phyloP scores from a whole-genome alignment of 2,329 filamentous ascomycete species.

The Cyclaneusma minus region DNA sequence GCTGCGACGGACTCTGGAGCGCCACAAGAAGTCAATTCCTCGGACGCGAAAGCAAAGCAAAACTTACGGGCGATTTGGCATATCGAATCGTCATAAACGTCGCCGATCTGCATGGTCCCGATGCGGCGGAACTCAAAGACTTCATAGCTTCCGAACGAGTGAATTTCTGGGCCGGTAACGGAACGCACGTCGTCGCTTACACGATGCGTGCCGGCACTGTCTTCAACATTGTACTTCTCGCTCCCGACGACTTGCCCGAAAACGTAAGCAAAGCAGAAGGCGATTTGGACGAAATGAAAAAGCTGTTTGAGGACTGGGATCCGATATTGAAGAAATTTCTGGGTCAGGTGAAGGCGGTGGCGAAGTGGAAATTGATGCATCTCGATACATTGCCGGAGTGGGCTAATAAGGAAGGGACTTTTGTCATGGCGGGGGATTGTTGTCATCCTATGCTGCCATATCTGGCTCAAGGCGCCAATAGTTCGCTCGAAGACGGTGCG shows the following conservation, averaged over 20 bases:
- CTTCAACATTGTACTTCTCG: constrained; percentile 51
- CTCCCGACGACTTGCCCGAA: constrained; percentile 44
- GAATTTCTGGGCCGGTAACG: constrained; percentile 49
- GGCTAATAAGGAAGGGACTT: constrained; percentile 11
- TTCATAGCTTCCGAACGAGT: constrained; percentile 36
- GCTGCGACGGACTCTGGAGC: constrained; percentile 50
- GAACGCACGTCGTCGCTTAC: constrained; percentile 46
- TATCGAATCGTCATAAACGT: constrained; percentile 43
- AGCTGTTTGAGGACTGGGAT: constrained; percentile 48
- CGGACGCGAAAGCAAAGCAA: constrained; percentile 28
- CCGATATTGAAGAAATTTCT: constrained; percentile 31
- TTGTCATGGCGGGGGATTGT: constrained; percentile 32
- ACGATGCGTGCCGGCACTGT: constrained; percentile 39
- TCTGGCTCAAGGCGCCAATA: constrained; percentile 51
- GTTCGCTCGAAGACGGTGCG: constrained; percentile 51
- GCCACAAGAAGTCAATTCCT: constrained; percentile 33
- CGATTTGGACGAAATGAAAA: constrained; percentile 42
- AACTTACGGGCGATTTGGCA: constrained; percentile 47
- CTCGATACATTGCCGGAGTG: constrained; percentile 19
- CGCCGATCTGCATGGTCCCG: constrained; percentile 32
- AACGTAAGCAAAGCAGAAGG: constrained; percentile 35
- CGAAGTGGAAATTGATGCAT: constrained; percentile 56
- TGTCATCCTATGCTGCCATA: constrained; percentile 51
- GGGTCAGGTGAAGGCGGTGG: constrained; percentile 37
- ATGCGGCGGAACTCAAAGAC: constrained; percentile 27